These are phyloP conservation scores for Amoeboradix gromovi DNA, from an alignment of 371 early-diverging fungal species.

Conservation along the genomic window DNA sequence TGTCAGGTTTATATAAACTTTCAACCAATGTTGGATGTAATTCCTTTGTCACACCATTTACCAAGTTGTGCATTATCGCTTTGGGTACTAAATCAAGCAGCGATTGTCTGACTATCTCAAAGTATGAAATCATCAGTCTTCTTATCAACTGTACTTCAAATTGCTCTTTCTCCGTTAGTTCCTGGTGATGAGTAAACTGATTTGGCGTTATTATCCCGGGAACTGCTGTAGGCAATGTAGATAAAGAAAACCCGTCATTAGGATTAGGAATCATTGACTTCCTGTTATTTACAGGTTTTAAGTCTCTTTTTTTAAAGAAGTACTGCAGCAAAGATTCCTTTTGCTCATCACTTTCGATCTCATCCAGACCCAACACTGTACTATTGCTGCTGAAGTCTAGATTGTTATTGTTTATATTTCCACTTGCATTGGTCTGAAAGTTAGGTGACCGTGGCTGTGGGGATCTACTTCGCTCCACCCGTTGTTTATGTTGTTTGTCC, in stretches of 20 bases:
- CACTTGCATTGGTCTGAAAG: too few relatives aligned
- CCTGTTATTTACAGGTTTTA: background rate
- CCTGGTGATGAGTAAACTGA: background rate
- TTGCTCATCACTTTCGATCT: background rate
- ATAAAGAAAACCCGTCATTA: background rate
- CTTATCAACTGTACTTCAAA: constrained; percentile 52
- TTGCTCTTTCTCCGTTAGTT: constrained; percentile 33
- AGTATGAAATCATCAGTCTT: constrained; percentile 33
- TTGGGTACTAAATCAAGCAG: constrained; percentile 71
- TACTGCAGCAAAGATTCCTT: background rate
- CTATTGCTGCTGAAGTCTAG: background rate
- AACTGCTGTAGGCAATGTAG: background rate
- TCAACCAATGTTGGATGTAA: constrained; percentile 55
- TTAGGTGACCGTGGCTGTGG: background rate
- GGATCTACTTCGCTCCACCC: background rate
- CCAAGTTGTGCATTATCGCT: constrained; percentile 43
- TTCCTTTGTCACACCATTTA: constrained; percentile 33
- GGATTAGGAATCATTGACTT: background rate
- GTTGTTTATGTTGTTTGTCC: background rate
- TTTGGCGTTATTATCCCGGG: background rate
- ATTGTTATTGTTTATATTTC: too few relatives aligned
- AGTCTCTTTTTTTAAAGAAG: background rate
- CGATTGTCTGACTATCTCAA: constrained; percentile 46
- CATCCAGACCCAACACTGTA: background rate
- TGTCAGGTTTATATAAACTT: constrained; percentile 41